These are phyloP conservation scores for Phyllostachys edulis DNA, from an alignment of 176 grass and related monocot species.

Conservation along the genomic window DNA sequence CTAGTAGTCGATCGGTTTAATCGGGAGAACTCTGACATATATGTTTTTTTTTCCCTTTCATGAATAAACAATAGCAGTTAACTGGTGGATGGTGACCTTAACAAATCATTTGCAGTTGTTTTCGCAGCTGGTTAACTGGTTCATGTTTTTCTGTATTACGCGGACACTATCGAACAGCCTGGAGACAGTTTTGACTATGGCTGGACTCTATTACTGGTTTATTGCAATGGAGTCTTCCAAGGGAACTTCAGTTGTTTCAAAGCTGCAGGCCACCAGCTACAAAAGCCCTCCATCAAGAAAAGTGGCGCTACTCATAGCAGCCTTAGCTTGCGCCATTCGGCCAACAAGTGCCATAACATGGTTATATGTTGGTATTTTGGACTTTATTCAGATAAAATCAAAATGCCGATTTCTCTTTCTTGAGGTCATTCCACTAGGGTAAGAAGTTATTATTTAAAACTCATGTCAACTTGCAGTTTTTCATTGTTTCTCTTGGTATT, in stretches of 20 bases:
- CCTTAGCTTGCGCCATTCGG: constrained; percentile 80
- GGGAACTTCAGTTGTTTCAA: constrained; percentile 36
- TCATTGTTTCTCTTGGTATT: background rate
- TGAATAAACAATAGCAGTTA: background rate
- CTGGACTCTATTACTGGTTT: constrained; percentile 87
- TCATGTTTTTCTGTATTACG: constrained; percentile 86
- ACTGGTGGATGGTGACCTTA: constrained; percentile 45
- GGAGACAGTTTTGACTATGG: constrained; percentile 78
- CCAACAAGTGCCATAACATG: constrained; percentile 94
- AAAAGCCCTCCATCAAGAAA: constrained; percentile 64
- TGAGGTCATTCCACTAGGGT: constrained; percentile 77
- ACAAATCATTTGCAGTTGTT: constrained; percentile 56
- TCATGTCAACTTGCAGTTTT: constrained; percentile 1
- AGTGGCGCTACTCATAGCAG: constrained; percentile 66
- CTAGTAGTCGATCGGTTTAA: too few relatives aligned
- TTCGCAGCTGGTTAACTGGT: constrained; percentile 88
- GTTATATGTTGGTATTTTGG: constrained; percentile 77
- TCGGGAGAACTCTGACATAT: too few relatives aligned
- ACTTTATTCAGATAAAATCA: constrained; percentile 68
- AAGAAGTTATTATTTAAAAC: constrained; percentile 37
- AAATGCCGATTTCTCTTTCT: constrained; percentile 59
- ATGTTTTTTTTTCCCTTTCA: constrained; percentile 2
- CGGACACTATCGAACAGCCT: constrained; percentile 89
- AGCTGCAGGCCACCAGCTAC: background rate
- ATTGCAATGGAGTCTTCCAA: constrained; percentile 45